A percentile compares a stretch with the other conserved stretches of the same genome.
These are phyloP conservation scores for Magnolia changhungtana DNA, from an alignment of 164 flowering plant species.

Conservation along the genomic window DNA sequence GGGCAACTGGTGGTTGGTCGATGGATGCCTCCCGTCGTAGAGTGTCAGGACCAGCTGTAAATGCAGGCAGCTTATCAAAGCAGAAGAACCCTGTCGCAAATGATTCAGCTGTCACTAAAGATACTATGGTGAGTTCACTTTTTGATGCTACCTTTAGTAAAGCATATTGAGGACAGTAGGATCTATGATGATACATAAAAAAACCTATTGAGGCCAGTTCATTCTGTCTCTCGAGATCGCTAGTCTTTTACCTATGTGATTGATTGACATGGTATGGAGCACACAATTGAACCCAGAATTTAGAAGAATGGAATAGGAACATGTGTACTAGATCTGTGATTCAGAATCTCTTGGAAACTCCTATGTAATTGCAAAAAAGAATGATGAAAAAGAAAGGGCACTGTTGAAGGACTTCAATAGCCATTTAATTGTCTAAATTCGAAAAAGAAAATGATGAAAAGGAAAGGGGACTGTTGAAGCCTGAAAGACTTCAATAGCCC, in stretches of 20 bases:
- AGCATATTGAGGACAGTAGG: not conserved
- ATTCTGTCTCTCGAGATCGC: not conserved
- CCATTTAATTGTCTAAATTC: no score
- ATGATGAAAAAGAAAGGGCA: no score
- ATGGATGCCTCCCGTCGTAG: conserved; percentile 60
- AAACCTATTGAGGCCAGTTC: not conserved
- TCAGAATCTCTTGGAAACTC: no score
- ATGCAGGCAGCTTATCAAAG: conserved; percentile 54
- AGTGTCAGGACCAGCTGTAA: conserved; percentile 48
- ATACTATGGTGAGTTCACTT: conserved; percentile 41
- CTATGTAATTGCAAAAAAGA: no score
- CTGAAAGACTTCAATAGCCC: no score
- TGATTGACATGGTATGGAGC: no score
- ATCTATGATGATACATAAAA: not conserved
- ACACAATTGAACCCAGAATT: no score
- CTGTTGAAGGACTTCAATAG: no score
- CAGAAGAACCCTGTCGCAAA: conserved; percentile 62
- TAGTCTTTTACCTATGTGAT: not conserved
- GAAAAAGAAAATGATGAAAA: no score
- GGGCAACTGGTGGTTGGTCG: conserved; percentile 43
- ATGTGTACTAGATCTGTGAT: no score
- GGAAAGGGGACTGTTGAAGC: no score
- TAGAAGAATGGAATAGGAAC: no score
- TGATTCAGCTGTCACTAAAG: conserved; percentile 54
- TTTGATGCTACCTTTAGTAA: not conserved